Percentiles rank a stretch among this genome's conserved stretches.
These are phyloP conservation scores for Cylindrotheca fusiformis DNA, from an alignment of 108 stramenopile species.

Conservation along the genomic window DNA sequence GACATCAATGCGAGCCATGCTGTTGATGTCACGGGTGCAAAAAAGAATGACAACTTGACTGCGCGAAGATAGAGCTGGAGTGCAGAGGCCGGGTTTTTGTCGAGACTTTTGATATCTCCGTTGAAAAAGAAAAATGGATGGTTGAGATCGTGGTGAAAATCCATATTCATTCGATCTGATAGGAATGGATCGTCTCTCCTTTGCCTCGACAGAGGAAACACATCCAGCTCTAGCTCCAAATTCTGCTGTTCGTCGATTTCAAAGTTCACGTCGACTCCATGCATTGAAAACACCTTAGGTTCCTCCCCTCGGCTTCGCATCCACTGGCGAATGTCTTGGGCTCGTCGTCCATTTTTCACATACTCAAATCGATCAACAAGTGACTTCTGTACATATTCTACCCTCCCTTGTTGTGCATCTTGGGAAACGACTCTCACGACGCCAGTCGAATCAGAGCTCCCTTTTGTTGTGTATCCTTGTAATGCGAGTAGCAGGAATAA, in stretches of 20 bases:
- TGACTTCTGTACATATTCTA: slow-evolving; percentile 13
- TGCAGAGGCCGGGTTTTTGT: slow-evolving; percentile 1
- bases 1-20: slow-evolving; percentile 35
- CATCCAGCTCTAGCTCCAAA: not conserved
- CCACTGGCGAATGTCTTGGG: slow-evolving; percentile 25
- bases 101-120: not conserved
- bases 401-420: slow-evolving; percentile 4
- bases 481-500: no score
- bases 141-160: not conserved
- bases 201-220: not conserved
- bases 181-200: slow-evolving; percentile 19
- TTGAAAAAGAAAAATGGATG: not conserved
- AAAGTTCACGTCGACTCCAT: slow-evolving; percentile 37
- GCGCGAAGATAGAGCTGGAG: slow-evolving; percentile 26
- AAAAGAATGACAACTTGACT: slow-evolving; percentile 18
- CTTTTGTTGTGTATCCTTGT: no score
- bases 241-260: slow-evolving; percentile 11
- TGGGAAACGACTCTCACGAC: not conserved
- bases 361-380: slow-evolving; percentile 29
- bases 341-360: slow-evolving; percentile 29
- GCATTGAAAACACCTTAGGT: slow-evolving; percentile 30
- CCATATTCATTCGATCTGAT: slow-evolving; percentile 26
- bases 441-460: no score
- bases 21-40: slow-evolving; percentile 43
- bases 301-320: slow-evolving; percentile 23